Conservation (phyloP, 805 yeast genomes). For the Candida alai region DNA sequence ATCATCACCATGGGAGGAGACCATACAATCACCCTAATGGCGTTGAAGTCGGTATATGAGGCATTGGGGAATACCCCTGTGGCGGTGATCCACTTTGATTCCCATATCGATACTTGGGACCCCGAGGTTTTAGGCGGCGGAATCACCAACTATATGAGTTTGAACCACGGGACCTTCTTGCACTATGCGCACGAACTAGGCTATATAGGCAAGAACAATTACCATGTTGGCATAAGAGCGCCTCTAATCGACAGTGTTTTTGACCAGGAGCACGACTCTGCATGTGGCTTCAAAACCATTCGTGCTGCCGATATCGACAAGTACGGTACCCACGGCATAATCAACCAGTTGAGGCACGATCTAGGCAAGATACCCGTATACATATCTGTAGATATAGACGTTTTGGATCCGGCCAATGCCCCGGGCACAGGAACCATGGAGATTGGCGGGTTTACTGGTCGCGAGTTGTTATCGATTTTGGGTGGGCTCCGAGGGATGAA, state of each 20-base stretch:
- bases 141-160: constrained; percentile 50
- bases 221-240: constrained; percentile 65
- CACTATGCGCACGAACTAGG: constrained; percentile 72
- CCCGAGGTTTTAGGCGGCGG: constrained; percentile 64
- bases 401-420: constrained; percentile 24
- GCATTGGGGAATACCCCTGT: constrained; percentile 38
- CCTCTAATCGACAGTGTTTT: constrained; percentile 46
- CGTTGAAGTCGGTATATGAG: constrained; percentile 49
- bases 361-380: constrained; percentile 35
- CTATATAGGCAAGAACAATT: constrained; percentile 44
- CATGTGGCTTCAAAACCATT: constrained; percentile 46
- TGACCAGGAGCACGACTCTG: constrained; percentile 42
- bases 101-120: constrained; percentile 70
- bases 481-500: constrained; percentile 27
- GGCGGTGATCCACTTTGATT: constrained; percentile 60
- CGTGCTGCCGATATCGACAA: constrained; percentile 47
- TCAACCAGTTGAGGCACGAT: constrained; percentile 27
- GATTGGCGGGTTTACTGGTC: constrained; percentile 23
- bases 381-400: constrained; percentile 26
- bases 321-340: constrained; percentile 35
- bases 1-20: constrained; percentile 59
- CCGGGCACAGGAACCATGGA: constrained; percentile 30
- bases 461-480: constrained; percentile 23
- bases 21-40: constrained; percentile 53
- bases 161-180: constrained; percentile 67